A percentile compares a stretch with the other conserved stretches of the same genome.
Conservation (phyloP, 129 eudicot genomes). For the Solidago caesia region DNA sequence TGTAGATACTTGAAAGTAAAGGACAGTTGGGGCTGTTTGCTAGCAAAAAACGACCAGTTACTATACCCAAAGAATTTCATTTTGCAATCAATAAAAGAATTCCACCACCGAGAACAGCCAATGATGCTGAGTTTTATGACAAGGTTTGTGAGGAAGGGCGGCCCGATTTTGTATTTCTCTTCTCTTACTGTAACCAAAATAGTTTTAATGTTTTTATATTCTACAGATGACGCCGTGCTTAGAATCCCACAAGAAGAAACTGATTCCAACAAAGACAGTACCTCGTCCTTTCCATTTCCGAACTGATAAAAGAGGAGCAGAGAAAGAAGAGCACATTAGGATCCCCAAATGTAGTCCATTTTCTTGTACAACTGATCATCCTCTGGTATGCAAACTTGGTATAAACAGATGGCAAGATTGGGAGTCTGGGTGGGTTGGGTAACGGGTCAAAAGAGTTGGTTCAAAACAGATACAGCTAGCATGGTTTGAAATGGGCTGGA, state of each 20-base stretch:
- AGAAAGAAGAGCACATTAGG: constrained; percentile 66
- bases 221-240: constrained; percentile 32
- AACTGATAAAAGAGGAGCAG: constrained; percentile 76
- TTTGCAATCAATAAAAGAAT: constrained; percentile 76
- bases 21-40: constrained; percentile 71
- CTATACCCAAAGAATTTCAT: constrained; percentile 74
- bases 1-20: constrained; percentile 77
- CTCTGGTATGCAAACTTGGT: constrained; percentile 48
- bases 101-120: constrained; percentile 45
- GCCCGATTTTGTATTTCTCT: neutral
- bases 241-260: constrained; percentile 43
- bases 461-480: too few species aligned
- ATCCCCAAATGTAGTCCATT: constrained; percentile 63
- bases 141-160: constrained; percentile 38
- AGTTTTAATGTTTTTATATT: neutral
- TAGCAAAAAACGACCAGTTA: constrained; percentile 59
- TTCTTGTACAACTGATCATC: constrained; percentile 72
- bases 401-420: neutral
- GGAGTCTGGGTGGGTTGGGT: neutral
- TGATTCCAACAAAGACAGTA: constrained; percentile 50
- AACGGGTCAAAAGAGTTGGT: neutral
- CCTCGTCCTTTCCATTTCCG: constrained; percentile 75
- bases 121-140: constrained; percentile 48
- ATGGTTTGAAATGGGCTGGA: too few species aligned
- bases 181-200: neutral